phyloP scores from a whole-genome alignment of 345 rosid genomes.

The Jatropha curcas region DNA sequence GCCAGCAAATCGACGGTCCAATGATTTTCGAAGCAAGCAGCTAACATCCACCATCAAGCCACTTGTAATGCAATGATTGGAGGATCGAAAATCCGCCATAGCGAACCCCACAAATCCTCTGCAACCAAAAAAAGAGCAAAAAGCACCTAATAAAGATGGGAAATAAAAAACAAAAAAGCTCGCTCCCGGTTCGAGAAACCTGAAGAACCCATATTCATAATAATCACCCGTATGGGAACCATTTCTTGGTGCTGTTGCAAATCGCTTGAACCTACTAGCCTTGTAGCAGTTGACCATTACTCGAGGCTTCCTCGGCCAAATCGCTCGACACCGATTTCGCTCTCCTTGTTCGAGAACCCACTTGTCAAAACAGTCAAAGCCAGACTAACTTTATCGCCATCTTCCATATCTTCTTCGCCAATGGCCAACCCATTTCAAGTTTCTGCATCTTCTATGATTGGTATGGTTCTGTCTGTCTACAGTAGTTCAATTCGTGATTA shows the following conservation, averaged over 20 bases:
- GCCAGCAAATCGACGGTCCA: too few species aligned
- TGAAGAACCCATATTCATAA: too few species aligned
- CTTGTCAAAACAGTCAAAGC: conserved; percentile 1
- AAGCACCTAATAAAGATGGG: not conserved
- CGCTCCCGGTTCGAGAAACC: not conserved
- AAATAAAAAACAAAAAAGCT: too few species aligned
- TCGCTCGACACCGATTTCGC: not conserved
- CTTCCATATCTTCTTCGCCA: conserved; percentile 9
- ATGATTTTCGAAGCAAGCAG: too few species aligned
- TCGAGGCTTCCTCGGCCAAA: conserved; percentile 16
- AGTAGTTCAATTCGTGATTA: not conserved
- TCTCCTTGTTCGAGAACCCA: conserved; percentile 2
- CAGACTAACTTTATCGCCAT: conserved; percentile 18
- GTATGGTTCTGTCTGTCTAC: conserved; percentile 21
- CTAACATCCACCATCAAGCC: not conserved
- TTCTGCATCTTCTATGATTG: conserved; percentile 51
- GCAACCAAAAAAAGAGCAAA: not conserved
- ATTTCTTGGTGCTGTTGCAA: conserved; percentile 29
- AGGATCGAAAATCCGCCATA: not conserved
- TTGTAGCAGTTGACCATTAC: conserved; percentile 9
- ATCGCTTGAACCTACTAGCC: not conserved
- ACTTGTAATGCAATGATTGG: conserved; percentile 1
- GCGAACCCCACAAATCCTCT: not conserved
- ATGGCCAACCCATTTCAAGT: conserved; percentile 47
- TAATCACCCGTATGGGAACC: conserved; percentile 43